Conservation (phyloP, 495 filamentous ascomycete genomes). For the Aspergillus steynii region DNA sequence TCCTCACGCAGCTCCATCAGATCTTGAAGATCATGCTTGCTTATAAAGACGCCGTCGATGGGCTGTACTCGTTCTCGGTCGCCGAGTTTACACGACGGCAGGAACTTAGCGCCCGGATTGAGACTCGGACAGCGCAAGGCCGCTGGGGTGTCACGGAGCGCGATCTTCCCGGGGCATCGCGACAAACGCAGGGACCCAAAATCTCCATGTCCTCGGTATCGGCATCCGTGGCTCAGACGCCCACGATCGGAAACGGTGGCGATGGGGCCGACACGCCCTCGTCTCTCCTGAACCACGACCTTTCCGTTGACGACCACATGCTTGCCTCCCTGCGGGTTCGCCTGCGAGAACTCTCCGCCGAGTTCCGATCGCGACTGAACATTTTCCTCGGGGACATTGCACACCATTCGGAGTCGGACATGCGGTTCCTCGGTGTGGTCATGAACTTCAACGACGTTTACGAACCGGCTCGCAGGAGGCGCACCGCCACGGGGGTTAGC, state of each 20-base stretch:
- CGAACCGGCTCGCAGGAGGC: constrained; percentile 64
- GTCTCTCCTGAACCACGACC: constrained; percentile 30
- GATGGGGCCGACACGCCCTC: constrained; percentile 36
- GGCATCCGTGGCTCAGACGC: constrained; percentile 30
- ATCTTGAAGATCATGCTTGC: constrained; percentile 92
- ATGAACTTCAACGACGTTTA: constrained; percentile 99
- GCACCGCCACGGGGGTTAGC: constrained; percentile 26
- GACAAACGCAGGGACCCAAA: constrained; percentile 26
- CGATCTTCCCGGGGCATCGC: constrained; percentile 37
- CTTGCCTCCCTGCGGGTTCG: constrained; percentile 74
- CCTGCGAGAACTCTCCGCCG: constrained; percentile 65
- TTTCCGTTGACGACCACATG: constrained; percentile 60
- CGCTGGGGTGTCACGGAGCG: constrained; percentile 65
- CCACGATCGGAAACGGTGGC: constrained; percentile 27
- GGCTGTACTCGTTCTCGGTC: constrained; percentile 89
- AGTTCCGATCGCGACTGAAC: constrained; percentile 75
- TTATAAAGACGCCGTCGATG: constrained; percentile 92
- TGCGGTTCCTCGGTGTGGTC: constrained; percentile 91
- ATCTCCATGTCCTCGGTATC: constrained; percentile 25
- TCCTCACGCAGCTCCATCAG: constrained; percentile 87
- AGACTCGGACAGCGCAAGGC: constrained; percentile 59
- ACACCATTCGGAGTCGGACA: constrained; percentile 91
- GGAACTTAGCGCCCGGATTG: constrained; percentile 73
- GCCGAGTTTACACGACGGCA: constrained; percentile 91
- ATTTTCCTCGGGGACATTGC: constrained; percentile 84